Evolutionary conservation across 208 protist species (phyloP).

Genomic region (Leishmania gerbilli): DNA sequence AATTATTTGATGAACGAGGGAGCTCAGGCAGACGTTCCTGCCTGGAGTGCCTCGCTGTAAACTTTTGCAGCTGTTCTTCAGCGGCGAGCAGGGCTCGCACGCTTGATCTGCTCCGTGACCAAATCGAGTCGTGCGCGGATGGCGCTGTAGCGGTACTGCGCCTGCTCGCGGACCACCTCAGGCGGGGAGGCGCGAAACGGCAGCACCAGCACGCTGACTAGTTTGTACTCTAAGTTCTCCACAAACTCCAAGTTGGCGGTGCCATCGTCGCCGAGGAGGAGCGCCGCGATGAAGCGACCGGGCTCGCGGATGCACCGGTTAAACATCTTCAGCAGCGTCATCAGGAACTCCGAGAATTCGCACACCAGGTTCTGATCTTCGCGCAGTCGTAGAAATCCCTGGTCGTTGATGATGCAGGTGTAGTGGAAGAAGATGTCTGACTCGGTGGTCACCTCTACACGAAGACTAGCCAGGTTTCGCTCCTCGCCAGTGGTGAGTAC

Average conservation of each 20-base stretch:
- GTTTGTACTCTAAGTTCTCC: conserved; percentile 96
- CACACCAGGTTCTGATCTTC: conserved; percentile 94
- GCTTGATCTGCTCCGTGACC: conserved; percentile 91
- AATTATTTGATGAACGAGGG: neutral
- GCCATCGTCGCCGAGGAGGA: conserved; percentile 85
- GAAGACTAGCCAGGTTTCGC: conserved; percentile 60
- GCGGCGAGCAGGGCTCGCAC: conserved; percentile 52
- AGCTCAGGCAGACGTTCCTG: neutral
- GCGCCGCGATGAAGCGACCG: conserved; percentile 83
- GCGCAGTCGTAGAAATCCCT: conserved; percentile 75
- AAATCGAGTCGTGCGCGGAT: conserved; percentile 84
- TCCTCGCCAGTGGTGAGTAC: conserved; percentile 90
- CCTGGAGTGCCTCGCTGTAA: neutral
- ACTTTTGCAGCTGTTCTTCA: conserved; percentile 4
- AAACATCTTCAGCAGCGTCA: conserved; percentile 93
- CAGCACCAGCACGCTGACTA: conserved; percentile 91
- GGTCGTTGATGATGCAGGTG: conserved; percentile 89
- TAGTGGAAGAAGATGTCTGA: conserved; percentile 95
- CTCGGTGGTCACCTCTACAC: conserved; percentile 91
- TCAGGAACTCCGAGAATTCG: conserved; percentile 92
- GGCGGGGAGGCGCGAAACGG: conserved; percentile 89
- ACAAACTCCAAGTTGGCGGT: conserved; percentile 93
- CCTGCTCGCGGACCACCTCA: conserved; percentile 89
- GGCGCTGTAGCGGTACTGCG: conserved; percentile 93
- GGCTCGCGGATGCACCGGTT: conserved; percentile 92